phyloP scores from a whole-genome alignment of 805 yeast species.

The Scheffersomyces stipitis region DNA sequence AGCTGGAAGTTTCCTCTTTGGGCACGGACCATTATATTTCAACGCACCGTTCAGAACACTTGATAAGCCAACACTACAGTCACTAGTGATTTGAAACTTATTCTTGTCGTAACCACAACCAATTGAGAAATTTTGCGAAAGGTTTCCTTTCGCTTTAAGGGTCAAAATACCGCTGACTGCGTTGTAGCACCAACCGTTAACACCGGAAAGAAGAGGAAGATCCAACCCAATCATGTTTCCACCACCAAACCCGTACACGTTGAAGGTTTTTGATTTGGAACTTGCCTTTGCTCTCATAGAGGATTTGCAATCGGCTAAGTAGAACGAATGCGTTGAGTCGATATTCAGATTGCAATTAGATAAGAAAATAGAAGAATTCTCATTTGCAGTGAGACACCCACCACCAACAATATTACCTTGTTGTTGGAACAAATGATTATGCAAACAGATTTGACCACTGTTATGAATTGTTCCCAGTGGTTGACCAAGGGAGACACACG shows the following conservation, averaged over 20 bases:
- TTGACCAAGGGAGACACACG: constrained; percentile 12
- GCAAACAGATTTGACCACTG: constrained; percentile 15
- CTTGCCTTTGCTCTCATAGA: neutral
- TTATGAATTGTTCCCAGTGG: constrained; percentile 8
- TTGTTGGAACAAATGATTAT: constrained; percentile 12
- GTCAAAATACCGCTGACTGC: constrained; percentile 7
- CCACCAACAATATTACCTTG: constrained; percentile 13
- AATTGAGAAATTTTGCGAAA: constrained; percentile 12
- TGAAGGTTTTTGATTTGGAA: neutral
- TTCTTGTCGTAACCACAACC: constrained; percentile 21
- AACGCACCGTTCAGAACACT: no score
- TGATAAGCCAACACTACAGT: neutral
- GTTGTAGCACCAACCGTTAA: constrained; percentile 1
- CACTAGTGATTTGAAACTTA: neutral
- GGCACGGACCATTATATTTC: no score
- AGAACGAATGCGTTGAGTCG: constrained; percentile 2
- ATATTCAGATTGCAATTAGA: neutral
- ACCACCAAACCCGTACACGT: constrained; percentile 4
- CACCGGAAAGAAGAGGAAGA: neutral
- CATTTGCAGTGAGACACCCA: constrained; percentile 21
- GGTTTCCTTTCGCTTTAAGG: constrained; percentile 1
- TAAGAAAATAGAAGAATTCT: constrained; percentile 6
- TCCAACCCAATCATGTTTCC: constrained; percentile 5
- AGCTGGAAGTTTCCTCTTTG: no score
- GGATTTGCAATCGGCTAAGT: constrained; percentile 6